Conservation (phyloP, 1,284 basidiomycete species). For the Marasmius oreades region DNA sequence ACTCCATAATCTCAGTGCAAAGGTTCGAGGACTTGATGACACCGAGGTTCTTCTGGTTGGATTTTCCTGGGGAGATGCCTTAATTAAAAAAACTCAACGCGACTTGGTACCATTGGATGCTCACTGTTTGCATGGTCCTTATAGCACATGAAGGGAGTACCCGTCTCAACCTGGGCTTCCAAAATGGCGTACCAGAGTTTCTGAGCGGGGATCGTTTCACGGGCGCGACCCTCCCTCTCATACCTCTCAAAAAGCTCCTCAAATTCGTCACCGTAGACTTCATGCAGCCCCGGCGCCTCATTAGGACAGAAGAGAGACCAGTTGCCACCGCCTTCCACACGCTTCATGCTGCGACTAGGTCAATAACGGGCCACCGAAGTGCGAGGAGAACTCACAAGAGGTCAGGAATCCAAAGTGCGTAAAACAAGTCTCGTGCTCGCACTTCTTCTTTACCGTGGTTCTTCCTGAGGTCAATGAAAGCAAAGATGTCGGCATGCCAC, state of each 20-base stretch:
- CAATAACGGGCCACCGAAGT: background rate
- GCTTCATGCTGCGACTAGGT: conserved; percentile 72
- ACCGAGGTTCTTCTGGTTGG: conserved; percentile 98
- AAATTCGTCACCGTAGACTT: conserved; percentile 92
- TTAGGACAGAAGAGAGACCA: conserved; percentile 99
- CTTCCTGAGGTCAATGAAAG: conserved; percentile 97
- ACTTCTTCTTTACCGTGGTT: conserved; percentile 99
- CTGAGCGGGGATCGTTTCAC: conserved; percentile 90
- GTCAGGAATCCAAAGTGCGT: conserved; percentile 97
- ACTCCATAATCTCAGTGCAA: conserved; percentile 99
- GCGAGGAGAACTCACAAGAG: conserved; percentile 70
- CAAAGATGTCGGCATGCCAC: conserved; percentile 97
- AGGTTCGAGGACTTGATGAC: conserved; percentile 99
- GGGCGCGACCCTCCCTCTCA: conserved; percentile 87
- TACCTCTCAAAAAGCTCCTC: conserved; percentile 89
- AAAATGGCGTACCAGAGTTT: conserved; percentile 99
- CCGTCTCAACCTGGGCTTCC: conserved; percentile 98
- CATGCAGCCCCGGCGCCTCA: conserved; percentile 89
- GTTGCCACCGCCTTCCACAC: conserved; percentile 82
- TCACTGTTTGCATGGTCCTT: conserved; percentile 86
- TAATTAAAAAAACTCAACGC: conserved; percentile 9
- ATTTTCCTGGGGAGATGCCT: conserved; percentile 61
- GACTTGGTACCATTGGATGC: conserved; percentile 24
- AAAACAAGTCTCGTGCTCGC: conserved; percentile 96
- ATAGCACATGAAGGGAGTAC: conserved; percentile 98